These are phyloP conservation scores for Colletotrichum gloeosporioides DNA, from an alignment of 2,329 filamentous ascomycete species.

Conservation along the genomic window DNA sequence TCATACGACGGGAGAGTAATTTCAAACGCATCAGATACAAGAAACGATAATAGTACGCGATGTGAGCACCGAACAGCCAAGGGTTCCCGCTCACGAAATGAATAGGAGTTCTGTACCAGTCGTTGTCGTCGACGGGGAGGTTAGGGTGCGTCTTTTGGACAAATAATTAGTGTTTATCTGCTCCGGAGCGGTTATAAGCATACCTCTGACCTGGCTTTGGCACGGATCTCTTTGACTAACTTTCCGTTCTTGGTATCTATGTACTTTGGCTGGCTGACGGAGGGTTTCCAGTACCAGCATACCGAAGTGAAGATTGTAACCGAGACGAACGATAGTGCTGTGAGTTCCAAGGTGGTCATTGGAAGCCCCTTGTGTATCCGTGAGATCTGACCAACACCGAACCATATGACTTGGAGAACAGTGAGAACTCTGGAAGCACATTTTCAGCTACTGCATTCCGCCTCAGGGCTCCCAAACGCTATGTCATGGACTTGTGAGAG, in stretches of 20 bases:
- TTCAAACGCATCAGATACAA: not conserved
- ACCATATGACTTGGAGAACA: not conserved
- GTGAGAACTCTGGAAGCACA: not conserved
- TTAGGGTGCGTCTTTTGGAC: not conserved
- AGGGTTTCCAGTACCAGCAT: not conserved
- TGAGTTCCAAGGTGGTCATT: not conserved
- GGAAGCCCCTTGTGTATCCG: not conserved
- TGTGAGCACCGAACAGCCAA: not conserved
- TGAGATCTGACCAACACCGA: not conserved
- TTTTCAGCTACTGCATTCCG: not conserved
- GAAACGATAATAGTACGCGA: not conserved
- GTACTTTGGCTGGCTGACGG: accelerated
- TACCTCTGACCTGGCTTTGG: not conserved
- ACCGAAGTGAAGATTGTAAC: not conserved
- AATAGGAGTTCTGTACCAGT: not conserved
- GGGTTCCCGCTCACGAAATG: not conserved
- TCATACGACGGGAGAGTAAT: not conserved
- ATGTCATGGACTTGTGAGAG: not conserved
- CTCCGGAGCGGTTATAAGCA: too few species aligned
- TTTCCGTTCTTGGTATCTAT: not conserved
- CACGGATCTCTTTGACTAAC: not conserved
- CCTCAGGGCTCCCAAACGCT: too few species aligned
- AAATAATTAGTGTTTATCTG: too few species aligned
- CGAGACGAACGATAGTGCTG: not conserved
- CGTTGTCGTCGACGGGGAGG: not conserved